phyloP scores from a whole-genome alignment of 345 rosid species.

The Sapria himalayana region DNA sequence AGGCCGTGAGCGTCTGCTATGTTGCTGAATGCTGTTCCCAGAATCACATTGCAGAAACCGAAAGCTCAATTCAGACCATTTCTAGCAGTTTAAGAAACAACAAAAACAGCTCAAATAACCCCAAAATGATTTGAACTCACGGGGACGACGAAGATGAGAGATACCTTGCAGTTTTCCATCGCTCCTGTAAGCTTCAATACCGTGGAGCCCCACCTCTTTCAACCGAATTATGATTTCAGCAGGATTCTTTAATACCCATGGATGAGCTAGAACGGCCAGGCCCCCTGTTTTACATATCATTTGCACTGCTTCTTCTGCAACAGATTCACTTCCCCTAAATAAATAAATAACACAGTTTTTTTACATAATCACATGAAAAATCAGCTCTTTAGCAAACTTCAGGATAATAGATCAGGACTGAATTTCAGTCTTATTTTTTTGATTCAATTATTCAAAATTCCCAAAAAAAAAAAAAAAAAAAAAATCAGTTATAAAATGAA shows the following conservation, averaged over 20 bases:
- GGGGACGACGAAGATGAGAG: too few species aligned
- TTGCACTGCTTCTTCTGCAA: conserved; percentile 51
- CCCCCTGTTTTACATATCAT: conserved; percentile 67
- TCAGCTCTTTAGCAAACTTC: too few species aligned
- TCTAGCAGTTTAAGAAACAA: too few species aligned
- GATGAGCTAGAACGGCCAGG: conserved; percentile 91
- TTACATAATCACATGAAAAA: too few species aligned
- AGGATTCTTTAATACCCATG: conserved; percentile 83
- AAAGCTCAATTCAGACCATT: too few species aligned
- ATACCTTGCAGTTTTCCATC: conserved; percentile 66
- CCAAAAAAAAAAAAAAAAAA: not conserved
- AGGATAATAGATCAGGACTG: too few species aligned
- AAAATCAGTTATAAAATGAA: conserved; percentile 3
- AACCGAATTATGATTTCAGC: conserved; percentile 33
- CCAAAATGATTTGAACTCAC: not conserved
- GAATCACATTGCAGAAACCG: too few species aligned
- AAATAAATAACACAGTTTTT: conserved; percentile 4
- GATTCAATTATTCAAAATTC: conserved; percentile 1
- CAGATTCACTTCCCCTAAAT: conserved; percentile 76
- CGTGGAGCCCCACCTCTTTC: conserved; percentile 78
- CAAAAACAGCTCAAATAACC: not conserved
- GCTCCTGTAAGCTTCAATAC: conserved; percentile 72
- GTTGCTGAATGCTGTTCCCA: conserved; percentile 44
- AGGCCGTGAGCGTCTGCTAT: conserved; percentile 59
- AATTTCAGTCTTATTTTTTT: not conserved